phyloP scores from a whole-genome alignment of 2,329 filamentous ascomycete genomes.

The Cytospora chrysosperma region DNA sequence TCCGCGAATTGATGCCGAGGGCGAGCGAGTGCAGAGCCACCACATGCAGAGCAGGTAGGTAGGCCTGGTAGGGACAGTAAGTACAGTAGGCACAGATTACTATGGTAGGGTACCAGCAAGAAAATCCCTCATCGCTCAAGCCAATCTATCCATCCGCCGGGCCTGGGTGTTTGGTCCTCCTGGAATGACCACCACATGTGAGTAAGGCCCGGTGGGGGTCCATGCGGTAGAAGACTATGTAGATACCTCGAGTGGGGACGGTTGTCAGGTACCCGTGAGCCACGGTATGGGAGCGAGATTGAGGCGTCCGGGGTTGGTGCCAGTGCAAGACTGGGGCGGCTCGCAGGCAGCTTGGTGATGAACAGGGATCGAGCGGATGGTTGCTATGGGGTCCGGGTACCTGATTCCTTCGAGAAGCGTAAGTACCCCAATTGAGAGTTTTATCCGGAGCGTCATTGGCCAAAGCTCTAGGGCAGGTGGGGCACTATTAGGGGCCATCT shows the following conservation, averaged over 20 bases:
- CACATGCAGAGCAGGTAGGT: conserved; percentile 3
- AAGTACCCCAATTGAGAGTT: conserved; percentile 9
- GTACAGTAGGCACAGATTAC: no score
- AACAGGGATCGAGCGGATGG: conserved; percentile 7
- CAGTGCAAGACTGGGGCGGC: background rate
- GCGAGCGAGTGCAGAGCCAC: conserved; percentile 9
- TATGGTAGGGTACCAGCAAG: no score
- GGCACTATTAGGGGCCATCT: background rate
- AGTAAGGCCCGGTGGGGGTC: no score
- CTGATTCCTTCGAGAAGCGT: background rate
- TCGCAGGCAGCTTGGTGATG: conserved; percentile 7
- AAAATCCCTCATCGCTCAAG: conserved; percentile 14
- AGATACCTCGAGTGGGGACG: conserved; percentile 10
- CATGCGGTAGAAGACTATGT: no score
- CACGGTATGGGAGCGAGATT: conserved; percentile 14
- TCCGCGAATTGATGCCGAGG: conserved; percentile 23
- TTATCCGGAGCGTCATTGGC: conserved; percentile 14
- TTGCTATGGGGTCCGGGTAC: conserved; percentile 9
- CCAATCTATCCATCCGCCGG: conserved; percentile 3
- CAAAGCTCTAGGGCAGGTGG: conserved; percentile 6
- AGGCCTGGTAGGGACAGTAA: no score
- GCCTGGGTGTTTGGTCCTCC: background rate
- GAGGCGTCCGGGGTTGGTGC: conserved; percentile 9
- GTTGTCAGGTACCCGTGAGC: conserved; percentile 1
- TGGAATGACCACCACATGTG: conserved; percentile 2